Conservation (phyloP, 352 stramenopile genomes). For the Phytophthora europaea region DNA sequence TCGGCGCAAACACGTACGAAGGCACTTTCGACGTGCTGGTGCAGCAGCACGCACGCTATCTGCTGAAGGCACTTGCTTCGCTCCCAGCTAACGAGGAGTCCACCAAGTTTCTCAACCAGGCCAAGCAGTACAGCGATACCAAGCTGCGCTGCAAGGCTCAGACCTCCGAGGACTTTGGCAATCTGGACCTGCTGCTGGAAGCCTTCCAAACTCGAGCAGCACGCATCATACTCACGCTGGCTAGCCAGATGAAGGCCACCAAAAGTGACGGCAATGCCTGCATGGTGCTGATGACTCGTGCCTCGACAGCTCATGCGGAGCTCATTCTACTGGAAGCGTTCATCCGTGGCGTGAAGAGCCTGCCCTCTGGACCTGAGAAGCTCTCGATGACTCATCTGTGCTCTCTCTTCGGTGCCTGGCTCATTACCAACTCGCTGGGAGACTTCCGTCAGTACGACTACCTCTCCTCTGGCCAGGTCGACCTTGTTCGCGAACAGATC, state of each 20-base stretch:
- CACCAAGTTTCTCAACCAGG: slow-evolving; percentile 40
- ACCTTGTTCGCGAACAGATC: slow-evolving; percentile 38
- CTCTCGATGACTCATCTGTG: slow-evolving; percentile 39
- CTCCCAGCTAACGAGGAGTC: slow-evolving; percentile 11
- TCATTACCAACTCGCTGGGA: slow-evolving; percentile 49
- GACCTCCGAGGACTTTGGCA: slow-evolving; percentile 36
- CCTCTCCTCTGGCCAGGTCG: slow-evolving; percentile 45
- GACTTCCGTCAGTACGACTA: slow-evolving; percentile 62
- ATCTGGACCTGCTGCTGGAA: slow-evolving; percentile 44
- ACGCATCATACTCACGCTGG: slow-evolving; percentile 34
- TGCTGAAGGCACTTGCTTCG: slow-evolving; percentile 40
- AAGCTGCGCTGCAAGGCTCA: slow-evolving; percentile 43
- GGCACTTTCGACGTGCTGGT: slow-evolving; percentile 61
- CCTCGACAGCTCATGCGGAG: slow-evolving; percentile 52
- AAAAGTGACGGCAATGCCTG: slow-evolving; percentile 52
- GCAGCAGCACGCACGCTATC: slow-evolving; percentile 51
- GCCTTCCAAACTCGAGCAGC: slow-evolving; percentile 46
- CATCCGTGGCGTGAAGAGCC: slow-evolving; percentile 23
- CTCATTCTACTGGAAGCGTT: slow-evolving; percentile 48
- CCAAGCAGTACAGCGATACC: slow-evolving; percentile 37
- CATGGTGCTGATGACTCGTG: slow-evolving; percentile 58
- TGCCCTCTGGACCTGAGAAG: slow-evolving; percentile 34
- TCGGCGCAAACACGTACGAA: slow-evolving; percentile 50
- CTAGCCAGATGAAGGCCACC: slow-evolving; percentile 42
- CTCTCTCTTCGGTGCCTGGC: slow-evolving; percentile 46